A percentile compares a stretch with the other conserved stretches of the same genome.
phyloP scores from a whole-genome alignment of 148 eudicot species.

The Nepenthes mirabilis region DNA sequence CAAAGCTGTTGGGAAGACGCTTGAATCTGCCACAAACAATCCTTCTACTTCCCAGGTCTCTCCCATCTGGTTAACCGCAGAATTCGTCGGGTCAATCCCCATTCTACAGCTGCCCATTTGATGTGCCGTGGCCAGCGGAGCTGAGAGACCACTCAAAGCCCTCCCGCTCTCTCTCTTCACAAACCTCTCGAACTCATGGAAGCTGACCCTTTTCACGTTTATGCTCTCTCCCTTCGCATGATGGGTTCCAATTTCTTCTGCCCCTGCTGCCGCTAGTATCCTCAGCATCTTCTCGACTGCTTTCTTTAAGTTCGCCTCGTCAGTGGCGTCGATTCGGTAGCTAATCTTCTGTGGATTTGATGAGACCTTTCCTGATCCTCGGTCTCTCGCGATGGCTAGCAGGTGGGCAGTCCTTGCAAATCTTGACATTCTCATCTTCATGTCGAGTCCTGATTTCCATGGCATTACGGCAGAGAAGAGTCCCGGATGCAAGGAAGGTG shows the following conservation, averaged over 20 bases:
- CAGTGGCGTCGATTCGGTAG: constrained; percentile 14
- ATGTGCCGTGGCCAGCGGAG: constrained; percentile 48
- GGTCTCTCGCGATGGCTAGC: constrained; percentile 43
- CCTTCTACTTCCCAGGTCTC: constrained; percentile 86
- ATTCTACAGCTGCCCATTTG: constrained; percentile 90
- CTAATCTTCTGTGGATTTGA: constrained; percentile 18
- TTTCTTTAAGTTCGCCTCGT: constrained; percentile 29
- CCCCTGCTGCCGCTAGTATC: constrained; percentile 78
- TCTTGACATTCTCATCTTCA: constrained; percentile 27
- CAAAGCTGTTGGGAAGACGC: constrained; percentile 66
- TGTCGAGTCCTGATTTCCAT: constrained; percentile 43
- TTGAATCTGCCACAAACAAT: constrained; percentile 66
- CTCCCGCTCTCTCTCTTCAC: constrained; percentile 22
- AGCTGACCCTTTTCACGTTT: constrained; percentile 29
- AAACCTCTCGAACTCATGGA: constrained; percentile 42
- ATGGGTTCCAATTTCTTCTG: constrained; percentile 67
- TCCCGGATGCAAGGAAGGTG: constrained; percentile 51
- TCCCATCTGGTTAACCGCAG: constrained; percentile 69
- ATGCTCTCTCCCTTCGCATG: constrained; percentile 51
- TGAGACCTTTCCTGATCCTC: constrained; percentile 38
- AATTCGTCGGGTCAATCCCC: constrained; percentile 41
- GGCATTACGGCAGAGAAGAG: constrained; percentile 40
- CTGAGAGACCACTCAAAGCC: not conserved
- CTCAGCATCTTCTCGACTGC: constrained; percentile 39
- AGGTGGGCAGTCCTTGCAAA: constrained; percentile 50